phyloP scores from a whole-genome alignment of 1,284 basidiomycete genomes.

The Tilletia indica region DNA sequence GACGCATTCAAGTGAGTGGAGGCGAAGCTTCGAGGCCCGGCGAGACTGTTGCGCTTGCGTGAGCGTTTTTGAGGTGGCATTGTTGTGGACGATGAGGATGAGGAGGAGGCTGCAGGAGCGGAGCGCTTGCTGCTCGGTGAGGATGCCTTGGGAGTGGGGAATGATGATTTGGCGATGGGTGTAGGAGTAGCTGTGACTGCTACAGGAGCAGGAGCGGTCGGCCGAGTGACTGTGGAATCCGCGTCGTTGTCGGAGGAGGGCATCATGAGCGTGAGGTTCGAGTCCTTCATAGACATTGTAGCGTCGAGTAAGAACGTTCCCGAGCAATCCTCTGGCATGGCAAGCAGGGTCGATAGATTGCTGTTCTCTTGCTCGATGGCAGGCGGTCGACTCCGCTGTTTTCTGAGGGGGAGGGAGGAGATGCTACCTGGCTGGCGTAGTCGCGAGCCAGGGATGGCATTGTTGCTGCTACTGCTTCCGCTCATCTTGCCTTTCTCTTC shows the following conservation, averaged over 20 bases:
- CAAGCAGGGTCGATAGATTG: not conserved
- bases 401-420: not conserved
- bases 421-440: not conserved
- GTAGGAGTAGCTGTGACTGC: not conserved
- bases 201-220: not conserved
- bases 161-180: not conserved
- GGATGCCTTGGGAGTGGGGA: not conserved
- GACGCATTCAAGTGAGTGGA: slow-evolving; percentile 6
- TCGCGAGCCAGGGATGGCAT: not conserved
- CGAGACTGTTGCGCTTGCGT: slow-evolving; percentile 8
- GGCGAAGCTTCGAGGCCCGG: slow-evolving; percentile 7
- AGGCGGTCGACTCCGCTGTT: not conserved
- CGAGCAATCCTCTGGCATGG: slow-evolving; percentile 1
- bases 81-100: not conserved
- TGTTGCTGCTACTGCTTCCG: not conserved
- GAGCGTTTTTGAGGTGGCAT: slow-evolving; percentile 7
- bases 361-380: not conserved
- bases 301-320: not conserved
- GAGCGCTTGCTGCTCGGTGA: not conserved
- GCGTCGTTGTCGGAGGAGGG: not conserved
- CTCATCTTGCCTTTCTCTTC: slow-evolving; percentile 3
- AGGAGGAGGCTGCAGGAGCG: not conserved
- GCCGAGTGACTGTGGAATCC: not conserved
- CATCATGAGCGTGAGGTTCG: not conserved
- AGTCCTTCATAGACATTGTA: not conserved